Evolutionary conservation across 192 early-diverging fungal species (phyloP), one percentile per base, ranked within the genome.

Genomic region (Spinellus fusiger): DNA sequence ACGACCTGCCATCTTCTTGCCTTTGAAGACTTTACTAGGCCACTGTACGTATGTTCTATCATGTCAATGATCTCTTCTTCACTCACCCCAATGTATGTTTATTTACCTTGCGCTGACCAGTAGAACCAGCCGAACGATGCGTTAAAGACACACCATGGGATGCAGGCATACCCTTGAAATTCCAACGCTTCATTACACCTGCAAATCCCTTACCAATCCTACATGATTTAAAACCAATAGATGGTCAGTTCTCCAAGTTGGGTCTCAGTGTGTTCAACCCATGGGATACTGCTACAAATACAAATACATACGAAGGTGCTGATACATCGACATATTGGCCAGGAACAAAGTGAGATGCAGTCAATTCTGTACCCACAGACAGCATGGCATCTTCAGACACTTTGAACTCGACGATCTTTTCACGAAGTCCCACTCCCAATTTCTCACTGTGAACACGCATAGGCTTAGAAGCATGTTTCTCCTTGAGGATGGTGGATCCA

Each of bases 1-100:
- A 23, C 90, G 86, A 47, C 96, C 96, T 18, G 94, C 86, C 96
- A 98, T 98, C 66, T 98, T 98, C 79, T 94, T 98, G 18, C 96
- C 96, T 62, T 91, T 91, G 68, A 90, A 95, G 44, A 96, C 93
- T 51, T 84, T 86, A 22, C 92, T 91, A 38, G 96, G 96, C 72
- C 66, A 74, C 66, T 71, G 56, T 10, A 23, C 27, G 27, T 23
- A 66, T 2, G 48, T 46, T 16, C 1, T 25, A 56, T 29, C 28
- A 29, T 15, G 0, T 29, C 15, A 1, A 16, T 47, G 25, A 46
- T 23, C 40, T 31, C 2, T 25, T 5, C 33, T 35, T 28, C 1
- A 56, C 61, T 16, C 9, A 48, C 25, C 48, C 0, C 37, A 29
- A 23, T 1, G 0, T 2, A 9, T 49, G 32, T 20, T 49, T 32